Percentiles rank a stretch among this genome's conserved stretches.
Conservation (phyloP, 2,329 filamentous ascomycete species). For the Mycosphaerelloides madeirae region DNA sequence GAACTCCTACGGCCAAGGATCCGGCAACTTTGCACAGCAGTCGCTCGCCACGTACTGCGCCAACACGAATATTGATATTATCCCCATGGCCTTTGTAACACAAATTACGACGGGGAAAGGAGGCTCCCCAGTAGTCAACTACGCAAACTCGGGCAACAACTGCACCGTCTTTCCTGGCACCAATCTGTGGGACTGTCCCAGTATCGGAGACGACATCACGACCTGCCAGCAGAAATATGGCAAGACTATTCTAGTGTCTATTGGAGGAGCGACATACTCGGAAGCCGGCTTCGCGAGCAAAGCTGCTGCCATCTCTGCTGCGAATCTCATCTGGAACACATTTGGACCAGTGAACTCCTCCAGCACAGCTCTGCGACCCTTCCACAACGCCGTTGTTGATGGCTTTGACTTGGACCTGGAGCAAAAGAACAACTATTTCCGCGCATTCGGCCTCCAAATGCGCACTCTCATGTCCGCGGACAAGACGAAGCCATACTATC, state of each 20-base stretch:
- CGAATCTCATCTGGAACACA: slow-evolving; percentile 63
- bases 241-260: slow-evolving; percentile 68
- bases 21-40: slow-evolving; percentile 47
- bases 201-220: slow-evolving; percentile 54
- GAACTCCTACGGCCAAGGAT: slow-evolving; percentile 53
- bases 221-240: slow-evolving; percentile 58
- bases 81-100: slow-evolving; percentile 61
- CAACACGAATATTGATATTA: slow-evolving; percentile 51
- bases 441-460: slow-evolving; percentile 39
- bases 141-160: slow-evolving; percentile 59
- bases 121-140: slow-evolving; percentile 54
- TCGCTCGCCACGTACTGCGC: slow-evolving; percentile 56
- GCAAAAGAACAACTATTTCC: slow-evolving; percentile 55
- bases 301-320: slow-evolving; percentile 50
- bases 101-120: slow-evolving; percentile 46
- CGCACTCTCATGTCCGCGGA: slow-evolving; percentile 26
- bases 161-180: slow-evolving; percentile 59
- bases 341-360: slow-evolving; percentile 53
- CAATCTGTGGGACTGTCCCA: slow-evolving; percentile 55
- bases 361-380: slow-evolving; percentile 53
- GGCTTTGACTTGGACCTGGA: slow-evolving; percentile 77
- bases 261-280: slow-evolving; percentile 66
- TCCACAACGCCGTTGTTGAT: slow-evolving; percentile 61
- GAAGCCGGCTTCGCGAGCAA: slow-evolving; percentile 61
- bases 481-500: slow-evolving; percentile 35